Conservation (phyloP, 345 rosid species). For the Chamaenerion angustifolium region DNA sequence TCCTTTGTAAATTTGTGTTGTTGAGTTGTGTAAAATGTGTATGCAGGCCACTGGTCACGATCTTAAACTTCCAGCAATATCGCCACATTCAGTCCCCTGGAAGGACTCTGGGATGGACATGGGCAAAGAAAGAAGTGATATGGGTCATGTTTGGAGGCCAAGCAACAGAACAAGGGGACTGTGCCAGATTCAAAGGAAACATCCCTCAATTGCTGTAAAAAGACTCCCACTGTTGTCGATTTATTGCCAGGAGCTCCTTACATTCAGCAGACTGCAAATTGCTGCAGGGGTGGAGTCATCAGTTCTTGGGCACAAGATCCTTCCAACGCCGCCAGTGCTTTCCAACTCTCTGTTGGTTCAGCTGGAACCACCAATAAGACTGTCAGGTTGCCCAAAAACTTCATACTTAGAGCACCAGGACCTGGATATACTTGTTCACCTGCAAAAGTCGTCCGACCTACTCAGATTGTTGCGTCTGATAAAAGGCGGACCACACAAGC, state of each 20-base stretch:
- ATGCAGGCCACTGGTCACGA: slow-evolving; percentile 62
- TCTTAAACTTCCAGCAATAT: slow-evolving; percentile 74
- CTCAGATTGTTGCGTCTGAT: slow-evolving; percentile 34
- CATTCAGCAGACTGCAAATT: slow-evolving; percentile 56
- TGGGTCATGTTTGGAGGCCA: slow-evolving; percentile 72
- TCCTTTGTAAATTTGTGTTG: neutral
- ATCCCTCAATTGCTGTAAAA: slow-evolving; percentile 83
- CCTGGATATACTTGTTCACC: slow-evolving; percentile 83
- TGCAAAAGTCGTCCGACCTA: slow-evolving; percentile 42
- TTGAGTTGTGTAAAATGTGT: slow-evolving; percentile 4
- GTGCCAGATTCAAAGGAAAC: slow-evolving; percentile 66
- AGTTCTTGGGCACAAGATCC: slow-evolving; percentile 74
- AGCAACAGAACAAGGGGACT: slow-evolving; percentile 81
- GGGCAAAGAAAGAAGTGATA: slow-evolving; percentile 76
- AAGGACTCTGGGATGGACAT: slow-evolving; percentile 76
- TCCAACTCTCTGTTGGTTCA: slow-evolving; percentile 65
- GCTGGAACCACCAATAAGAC: slow-evolving; percentile 71
- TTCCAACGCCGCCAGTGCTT: slow-evolving; percentile 44
- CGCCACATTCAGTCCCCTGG: slow-evolving; percentile 81
- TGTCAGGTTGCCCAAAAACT: slow-evolving; percentile 56
- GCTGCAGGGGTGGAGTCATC: slow-evolving; percentile 85
- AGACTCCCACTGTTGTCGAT: slow-evolving; percentile 60
- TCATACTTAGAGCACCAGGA: slow-evolving; percentile 67
- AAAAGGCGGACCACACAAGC: slow-evolving; percentile 72
- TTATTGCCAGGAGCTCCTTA: slow-evolving; percentile 70